phyloP scores from a whole-genome alignment of 352 stramenopile genomes.

The Phytophthora sojae region DNA sequence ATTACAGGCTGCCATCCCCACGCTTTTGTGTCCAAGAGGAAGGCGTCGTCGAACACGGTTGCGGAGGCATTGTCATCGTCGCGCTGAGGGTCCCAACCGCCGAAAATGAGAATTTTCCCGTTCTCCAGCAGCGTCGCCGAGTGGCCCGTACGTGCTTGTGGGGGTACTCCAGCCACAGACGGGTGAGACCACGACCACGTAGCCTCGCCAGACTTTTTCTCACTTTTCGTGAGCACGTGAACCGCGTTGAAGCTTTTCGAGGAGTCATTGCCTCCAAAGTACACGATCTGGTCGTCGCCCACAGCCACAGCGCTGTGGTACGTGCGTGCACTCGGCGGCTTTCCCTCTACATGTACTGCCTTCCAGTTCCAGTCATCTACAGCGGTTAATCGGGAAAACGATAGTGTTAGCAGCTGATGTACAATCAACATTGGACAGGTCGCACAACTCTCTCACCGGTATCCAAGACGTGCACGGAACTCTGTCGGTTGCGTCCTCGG shows the following conservation, averaged over 20 bases:
- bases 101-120: slow-evolving; percentile 91
- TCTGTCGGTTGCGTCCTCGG: slow-evolving; percentile 73
- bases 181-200: slow-evolving; percentile 92
- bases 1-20: slow-evolving; percentile 90
- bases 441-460: slow-evolving; percentile 55
- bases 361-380: slow-evolving; percentile 92
- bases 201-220: slow-evolving; percentile 23
- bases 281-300: slow-evolving; percentile 77
- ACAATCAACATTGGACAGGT: background rate
- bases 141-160: slow-evolving; percentile 89
- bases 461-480: slow-evolving; percentile 79
- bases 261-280: slow-evolving; percentile 95
- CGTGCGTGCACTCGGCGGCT: slow-evolving; percentile 87
- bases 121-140: slow-evolving; percentile 89
- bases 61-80: slow-evolving; percentile 49
- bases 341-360: slow-evolving; percentile 86
- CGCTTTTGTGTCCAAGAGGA: slow-evolving; percentile 90
- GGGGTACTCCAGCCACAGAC: slow-evolving; percentile 71
- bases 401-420: background rate
- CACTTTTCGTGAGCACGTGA: slow-evolving; percentile 87
- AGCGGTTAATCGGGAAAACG: background rate
- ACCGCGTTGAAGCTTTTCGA: slow-evolving; percentile 93
- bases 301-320: slow-evolving; percentile 91
- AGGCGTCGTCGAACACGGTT: slow-evolving; percentile 89
- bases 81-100: slow-evolving; percentile 93